Evolutionary conservation across 164 flowering plant genomes (phyloP).

Genomic region (Berberis vulgaris): DNA sequence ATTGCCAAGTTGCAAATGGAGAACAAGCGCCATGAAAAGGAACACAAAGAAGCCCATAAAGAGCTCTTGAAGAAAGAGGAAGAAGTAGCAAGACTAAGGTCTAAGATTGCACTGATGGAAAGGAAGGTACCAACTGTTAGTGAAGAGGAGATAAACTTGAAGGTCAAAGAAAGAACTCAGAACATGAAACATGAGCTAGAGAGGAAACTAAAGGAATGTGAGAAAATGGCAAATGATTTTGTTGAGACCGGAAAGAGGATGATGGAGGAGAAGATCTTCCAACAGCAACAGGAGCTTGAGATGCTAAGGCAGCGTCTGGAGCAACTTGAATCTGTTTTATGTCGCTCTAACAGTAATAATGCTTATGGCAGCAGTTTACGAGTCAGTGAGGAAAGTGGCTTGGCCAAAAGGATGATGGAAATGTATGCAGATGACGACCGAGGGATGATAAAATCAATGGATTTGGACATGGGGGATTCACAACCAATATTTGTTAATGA

Average conservation of each 20-base stretch:
- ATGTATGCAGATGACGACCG: conserved; percentile 34
- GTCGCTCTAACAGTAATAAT: conserved; percentile 25
- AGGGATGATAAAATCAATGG: conserved; percentile 93
- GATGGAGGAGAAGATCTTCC: conserved; percentile 78
- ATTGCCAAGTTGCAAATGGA: conserved; percentile 78
- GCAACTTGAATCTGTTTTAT: conserved; percentile 66
- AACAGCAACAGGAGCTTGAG: conserved; percentile 79
- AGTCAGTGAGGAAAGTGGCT: conserved; percentile 36
- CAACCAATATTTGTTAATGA: conserved; percentile 30
- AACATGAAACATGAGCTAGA: conserved; percentile 54
- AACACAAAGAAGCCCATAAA: conserved; percentile 61
- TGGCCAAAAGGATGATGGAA: conserved; percentile 54
- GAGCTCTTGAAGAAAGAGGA: conserved; percentile 70
- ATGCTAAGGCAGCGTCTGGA: conserved; percentile 58
- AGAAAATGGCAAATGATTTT: conserved; percentile 61
- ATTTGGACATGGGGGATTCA: conserved; percentile 64
- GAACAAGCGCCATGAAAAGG: conserved; percentile 72
- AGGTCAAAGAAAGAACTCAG: conserved; percentile 61
- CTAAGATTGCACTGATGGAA: conserved; percentile 40
- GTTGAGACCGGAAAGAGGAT: conserved; percentile 66
- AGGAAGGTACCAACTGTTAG: conserved; percentile 24
- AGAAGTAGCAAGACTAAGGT: conserved; percentile 55
- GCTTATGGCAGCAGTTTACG: conserved; percentile 9
- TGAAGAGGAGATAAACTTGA: conserved; percentile 69
- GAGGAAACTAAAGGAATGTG: conserved; percentile 59